These are phyloP conservation scores for Hypoxylon sp. DNA, from an alignment of 2,329 filamentous ascomycete species.

Conservation along the genomic window DNA sequence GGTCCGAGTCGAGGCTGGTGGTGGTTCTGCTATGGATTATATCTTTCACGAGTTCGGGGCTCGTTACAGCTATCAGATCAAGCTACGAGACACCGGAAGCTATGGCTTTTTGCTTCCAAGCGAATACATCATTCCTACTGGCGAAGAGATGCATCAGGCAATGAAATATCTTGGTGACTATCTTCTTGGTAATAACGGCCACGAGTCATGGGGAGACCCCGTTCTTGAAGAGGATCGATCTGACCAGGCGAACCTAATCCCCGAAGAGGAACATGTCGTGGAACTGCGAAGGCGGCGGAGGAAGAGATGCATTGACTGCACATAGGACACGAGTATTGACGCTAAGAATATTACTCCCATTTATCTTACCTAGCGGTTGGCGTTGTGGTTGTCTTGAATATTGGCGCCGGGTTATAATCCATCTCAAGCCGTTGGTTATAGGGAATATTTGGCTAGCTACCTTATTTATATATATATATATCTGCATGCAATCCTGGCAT, in stretches of 20 bases:
- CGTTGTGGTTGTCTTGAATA: constrained; percentile 4
- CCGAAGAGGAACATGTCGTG: constrained; percentile 24
- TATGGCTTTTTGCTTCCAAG: constrained; percentile 93
- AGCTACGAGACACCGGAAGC: constrained; percentile 90
- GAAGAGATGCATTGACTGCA: constrained; percentile 19
- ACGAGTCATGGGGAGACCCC: constrained; percentile 59
- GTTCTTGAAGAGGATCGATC: constrained; percentile 45
- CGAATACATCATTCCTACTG: constrained; percentile 88
- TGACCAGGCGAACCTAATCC: constrained; percentile 36
- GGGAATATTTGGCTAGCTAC: not conserved
- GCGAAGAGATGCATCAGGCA: constrained; percentile 86
- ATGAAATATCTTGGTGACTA: constrained; percentile 88
- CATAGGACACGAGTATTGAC: constrained; percentile 12
- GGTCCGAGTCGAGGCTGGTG: constrained; percentile 75
- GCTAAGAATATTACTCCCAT: constrained; percentile 2
- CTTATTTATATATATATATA: not conserved
- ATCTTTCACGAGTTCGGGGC: constrained; percentile 91
- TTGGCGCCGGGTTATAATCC: not conserved
- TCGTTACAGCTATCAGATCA: constrained; percentile 91
- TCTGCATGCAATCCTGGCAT: not conserved
- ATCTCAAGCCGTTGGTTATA: too few relatives aligned
- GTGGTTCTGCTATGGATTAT: constrained; percentile 92
- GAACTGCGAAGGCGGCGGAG: constrained; percentile 45
- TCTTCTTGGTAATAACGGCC: constrained; percentile 76
- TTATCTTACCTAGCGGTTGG: constrained; percentile 2